Percentiles rank a stretch among this genome's conserved stretches.
These are phyloP conservation scores for Plasmodium berghei DNA, from an alignment of 169 alveolate species.

Conservation along the genomic window DNA sequence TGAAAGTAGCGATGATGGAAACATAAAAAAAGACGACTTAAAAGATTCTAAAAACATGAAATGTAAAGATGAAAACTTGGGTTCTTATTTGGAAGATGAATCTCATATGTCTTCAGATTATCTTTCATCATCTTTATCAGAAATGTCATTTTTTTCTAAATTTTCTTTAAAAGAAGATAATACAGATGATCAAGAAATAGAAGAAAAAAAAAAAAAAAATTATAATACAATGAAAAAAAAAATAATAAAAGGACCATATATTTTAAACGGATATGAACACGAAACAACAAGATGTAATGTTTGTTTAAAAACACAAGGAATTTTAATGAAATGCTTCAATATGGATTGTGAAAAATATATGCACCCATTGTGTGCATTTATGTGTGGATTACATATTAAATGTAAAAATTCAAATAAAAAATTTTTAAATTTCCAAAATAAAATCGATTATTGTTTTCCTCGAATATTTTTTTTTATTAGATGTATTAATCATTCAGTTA, in stretches of 20 bases:
- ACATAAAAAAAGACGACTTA: neutral
- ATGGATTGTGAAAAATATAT: constrained; percentile 30
- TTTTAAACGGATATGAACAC: constrained; percentile 31
- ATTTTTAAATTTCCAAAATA: constrained; percentile 55
- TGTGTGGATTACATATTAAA: constrained; percentile 71
- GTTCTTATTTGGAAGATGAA: no score
- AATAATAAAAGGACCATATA: constrained; percentile 6
- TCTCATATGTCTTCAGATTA: no score
- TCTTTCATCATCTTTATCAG: no score
- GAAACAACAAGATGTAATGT: constrained; percentile 34
- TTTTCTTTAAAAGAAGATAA: no score
- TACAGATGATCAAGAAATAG: neutral
- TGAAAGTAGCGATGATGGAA: neutral
- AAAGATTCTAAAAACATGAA: neutral
- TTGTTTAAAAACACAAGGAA: constrained; percentile 56
- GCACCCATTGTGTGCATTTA: constrained; percentile 67
- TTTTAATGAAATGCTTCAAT: constrained; percentile 45
- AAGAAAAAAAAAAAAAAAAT: neutral
- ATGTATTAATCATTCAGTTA: constrained; percentile 59
- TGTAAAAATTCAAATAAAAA: constrained; percentile 62
- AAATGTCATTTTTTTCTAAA: no score
- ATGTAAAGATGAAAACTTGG: neutral
- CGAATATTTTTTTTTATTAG: constrained; percentile 46
- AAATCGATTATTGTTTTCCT: constrained; percentile 69
- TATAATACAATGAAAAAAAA: neutral